Evolutionary conservation across 495 filamentous ascomycete species (phyloP).

Genomic region (Apodospora peruviana): DNA sequence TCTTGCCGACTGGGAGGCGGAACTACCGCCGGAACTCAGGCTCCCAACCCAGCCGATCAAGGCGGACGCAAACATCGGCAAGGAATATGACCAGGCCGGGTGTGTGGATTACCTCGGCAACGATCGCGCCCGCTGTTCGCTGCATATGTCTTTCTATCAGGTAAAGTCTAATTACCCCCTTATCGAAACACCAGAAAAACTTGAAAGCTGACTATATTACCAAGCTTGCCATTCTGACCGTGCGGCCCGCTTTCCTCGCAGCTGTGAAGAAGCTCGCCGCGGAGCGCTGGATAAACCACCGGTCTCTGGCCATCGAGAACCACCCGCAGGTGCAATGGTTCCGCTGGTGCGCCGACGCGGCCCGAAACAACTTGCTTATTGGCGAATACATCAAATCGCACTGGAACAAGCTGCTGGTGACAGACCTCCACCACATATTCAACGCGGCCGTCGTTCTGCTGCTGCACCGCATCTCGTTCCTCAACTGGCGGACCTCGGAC

Average conservation of each 20-base stretch:
- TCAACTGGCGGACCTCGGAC: conserved; percentile 20
- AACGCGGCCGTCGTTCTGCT: conserved; percentile 38
- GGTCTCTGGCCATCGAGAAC: conserved; percentile 12
- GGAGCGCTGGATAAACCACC: conserved; percentile 11
- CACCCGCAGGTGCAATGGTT: conserved; percentile 15
- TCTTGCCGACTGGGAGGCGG: conserved; percentile 15
- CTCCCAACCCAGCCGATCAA: neutral
- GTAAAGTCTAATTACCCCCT: conserved; percentile 8
- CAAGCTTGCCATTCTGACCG: conserved; percentile 33
- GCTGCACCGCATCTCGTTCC: conserved; percentile 29
- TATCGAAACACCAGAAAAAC: neutral
- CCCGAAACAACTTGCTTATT: conserved; percentile 29
- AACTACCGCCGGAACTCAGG: neutral
- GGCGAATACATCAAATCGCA: neutral
- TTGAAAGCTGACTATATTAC: conserved; percentile 5
- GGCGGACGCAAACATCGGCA: neutral
- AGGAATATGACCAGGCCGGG: neutral
- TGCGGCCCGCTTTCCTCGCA: conserved; percentile 34
- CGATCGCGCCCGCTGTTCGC: conserved; percentile 25
- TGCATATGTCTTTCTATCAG: conserved; percentile 42
- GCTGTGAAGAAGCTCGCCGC: conserved; percentile 33
- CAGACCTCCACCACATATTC: conserved; percentile 39
- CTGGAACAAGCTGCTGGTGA: conserved; percentile 19
- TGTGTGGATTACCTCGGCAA: neutral
- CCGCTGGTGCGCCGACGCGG: conserved; percentile 26